phyloP scores from a whole-genome alignment of 2,329 filamentous ascomycete genomes.

The Cadophora gregata region DNA sequence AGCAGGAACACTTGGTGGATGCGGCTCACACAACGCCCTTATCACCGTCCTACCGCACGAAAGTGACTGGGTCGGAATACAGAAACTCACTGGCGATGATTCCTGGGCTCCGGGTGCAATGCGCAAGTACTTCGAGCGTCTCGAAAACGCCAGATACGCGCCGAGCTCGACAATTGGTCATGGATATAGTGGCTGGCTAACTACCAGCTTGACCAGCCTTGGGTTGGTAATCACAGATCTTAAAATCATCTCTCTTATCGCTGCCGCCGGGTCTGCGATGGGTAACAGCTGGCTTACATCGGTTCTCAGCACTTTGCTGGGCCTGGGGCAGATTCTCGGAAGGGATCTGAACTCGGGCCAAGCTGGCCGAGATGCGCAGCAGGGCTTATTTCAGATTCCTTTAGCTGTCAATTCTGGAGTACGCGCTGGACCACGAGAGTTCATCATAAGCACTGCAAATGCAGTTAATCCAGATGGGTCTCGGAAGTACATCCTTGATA shows the following conservation, averaged over 20 bases:
- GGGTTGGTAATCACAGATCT: slow-evolving; percentile 20
- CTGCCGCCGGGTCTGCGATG: slow-evolving; percentile 33
- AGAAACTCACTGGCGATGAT: slow-evolving; percentile 35
- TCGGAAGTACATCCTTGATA: slow-evolving; percentile 34
- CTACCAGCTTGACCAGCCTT: slow-evolving; percentile 16
- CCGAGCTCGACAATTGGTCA: slow-evolving; percentile 47
- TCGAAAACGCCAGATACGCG: slow-evolving; percentile 52
- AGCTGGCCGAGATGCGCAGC: background rate
- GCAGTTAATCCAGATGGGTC: slow-evolving; percentile 29
- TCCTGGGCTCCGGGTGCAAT: slow-evolving; percentile 45
- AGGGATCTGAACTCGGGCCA: background rate
- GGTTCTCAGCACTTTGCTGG: background rate
- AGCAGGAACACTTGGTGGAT: slow-evolving; percentile 43
- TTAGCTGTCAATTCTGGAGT: background rate
- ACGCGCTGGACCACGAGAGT: background rate
- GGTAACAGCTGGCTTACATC: slow-evolving; percentile 21
- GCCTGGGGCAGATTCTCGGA: background rate
- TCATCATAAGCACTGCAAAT: slow-evolving; percentile 20
- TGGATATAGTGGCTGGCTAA: slow-evolving; percentile 46
- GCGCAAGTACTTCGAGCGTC: slow-evolving; percentile 48
- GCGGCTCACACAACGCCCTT: slow-evolving; percentile 36
- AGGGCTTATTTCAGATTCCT: slow-evolving; percentile 4
- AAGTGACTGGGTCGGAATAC: slow-evolving; percentile 37
- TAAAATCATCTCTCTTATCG: slow-evolving; percentile 24
- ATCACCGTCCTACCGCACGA: slow-evolving; percentile 33